A percentile compares a stretch with the other conserved stretches of the same genome.
These are phyloP conservation scores for Cyanidium caldarium DNA, from an alignment of 23 red algal genomes.

Conservation along the genomic window DNA sequence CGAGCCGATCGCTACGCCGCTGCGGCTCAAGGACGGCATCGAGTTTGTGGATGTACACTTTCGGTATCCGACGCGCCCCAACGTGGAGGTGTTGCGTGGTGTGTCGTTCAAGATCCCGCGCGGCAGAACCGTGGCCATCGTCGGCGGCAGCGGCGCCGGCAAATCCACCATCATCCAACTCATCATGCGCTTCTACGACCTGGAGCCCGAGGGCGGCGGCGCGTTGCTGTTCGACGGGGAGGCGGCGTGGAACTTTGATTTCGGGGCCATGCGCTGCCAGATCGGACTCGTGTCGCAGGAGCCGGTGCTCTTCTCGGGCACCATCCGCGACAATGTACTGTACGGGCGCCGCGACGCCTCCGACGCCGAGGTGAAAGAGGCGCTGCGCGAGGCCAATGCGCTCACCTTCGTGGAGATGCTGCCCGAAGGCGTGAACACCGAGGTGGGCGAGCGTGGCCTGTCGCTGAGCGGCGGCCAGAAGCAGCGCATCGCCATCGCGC, in stretches of 20 bases:
- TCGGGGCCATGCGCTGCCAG: constrained; percentile 27
- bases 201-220: constrained; percentile 18
- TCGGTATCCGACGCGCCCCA: constrained; percentile 47
- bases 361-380: constrained; percentile 32
- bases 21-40: constrained; percentile 21
- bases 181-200: constrained; percentile 55
- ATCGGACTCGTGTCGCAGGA: constrained; percentile 79
- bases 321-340: constrained; percentile 59
- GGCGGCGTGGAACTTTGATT: constrained; percentile 11
- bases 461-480: constrained; percentile 68
- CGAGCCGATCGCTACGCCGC: background rate
- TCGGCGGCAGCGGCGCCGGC: constrained; percentile 65
- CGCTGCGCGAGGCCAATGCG: constrained; percentile 62
- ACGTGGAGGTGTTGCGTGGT: constrained; percentile 54
- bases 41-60: constrained; percentile 48
- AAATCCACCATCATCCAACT: constrained; percentile 64
- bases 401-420: constrained; percentile 46
- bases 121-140: constrained; percentile 71
- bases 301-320: constrained; percentile 48
- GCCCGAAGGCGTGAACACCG: constrained; percentile 55
- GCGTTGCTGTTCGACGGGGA: constrained; percentile 31
- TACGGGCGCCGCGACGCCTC: constrained; percentile 42
- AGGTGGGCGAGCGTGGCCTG: constrained; percentile 62
- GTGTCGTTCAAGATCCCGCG: constrained; percentile 23
- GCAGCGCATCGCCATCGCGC: constrained; percentile 82